Conservation (phyloP, 441 rosid species). For the Viola pubescens region DNA sequence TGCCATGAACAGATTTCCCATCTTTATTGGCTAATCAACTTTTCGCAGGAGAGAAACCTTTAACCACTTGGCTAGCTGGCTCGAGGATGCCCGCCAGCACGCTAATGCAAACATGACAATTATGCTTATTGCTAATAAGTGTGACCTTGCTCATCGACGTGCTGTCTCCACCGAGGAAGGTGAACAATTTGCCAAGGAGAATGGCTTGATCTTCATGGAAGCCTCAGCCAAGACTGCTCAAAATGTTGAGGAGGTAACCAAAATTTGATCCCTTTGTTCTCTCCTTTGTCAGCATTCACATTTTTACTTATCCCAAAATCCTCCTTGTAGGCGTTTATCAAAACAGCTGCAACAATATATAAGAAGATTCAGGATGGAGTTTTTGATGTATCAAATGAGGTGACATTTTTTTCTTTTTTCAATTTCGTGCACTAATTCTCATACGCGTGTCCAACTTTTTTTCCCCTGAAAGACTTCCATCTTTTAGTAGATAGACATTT, state of each 20-base stretch:
- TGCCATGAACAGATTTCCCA: background rate
- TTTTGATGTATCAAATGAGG: slow-evolving; percentile 94
- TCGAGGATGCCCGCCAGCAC: slow-evolving; percentile 98
- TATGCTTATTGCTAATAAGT: slow-evolving; percentile 93
- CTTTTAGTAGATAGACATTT: background rate
- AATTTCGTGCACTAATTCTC: too few relatives aligned
- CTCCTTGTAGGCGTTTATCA: slow-evolving; percentile 71
- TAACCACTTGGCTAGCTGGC: slow-evolving; percentile 96
- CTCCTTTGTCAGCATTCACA: background rate
- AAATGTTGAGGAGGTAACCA: slow-evolving; percentile 85
- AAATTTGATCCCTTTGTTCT: background rate
- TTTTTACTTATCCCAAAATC: slow-evolving; percentile 6
- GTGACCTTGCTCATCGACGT: slow-evolving; percentile 94
- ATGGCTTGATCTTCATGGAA: slow-evolving; percentile 96
- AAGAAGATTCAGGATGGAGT: slow-evolving; percentile 97
- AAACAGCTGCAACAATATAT: slow-evolving; percentile 90
- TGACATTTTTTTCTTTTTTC: slow-evolving; percentile 11
- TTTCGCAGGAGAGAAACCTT: slow-evolving; percentile 82
- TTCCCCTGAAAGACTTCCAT: background rate
- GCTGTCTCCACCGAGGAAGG: slow-evolving; percentile 96
- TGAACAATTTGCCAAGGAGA: slow-evolving; percentile 90
- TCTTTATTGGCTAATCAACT: background rate
- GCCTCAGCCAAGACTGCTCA: slow-evolving; percentile 99
- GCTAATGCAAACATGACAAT: slow-evolving; percentile 97
- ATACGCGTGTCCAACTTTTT: too few relatives aligned